Base-by-base conservation (phyloP, 2,329 filamentous ascomycete species). In the Aspergillus udagawae region DNA sequence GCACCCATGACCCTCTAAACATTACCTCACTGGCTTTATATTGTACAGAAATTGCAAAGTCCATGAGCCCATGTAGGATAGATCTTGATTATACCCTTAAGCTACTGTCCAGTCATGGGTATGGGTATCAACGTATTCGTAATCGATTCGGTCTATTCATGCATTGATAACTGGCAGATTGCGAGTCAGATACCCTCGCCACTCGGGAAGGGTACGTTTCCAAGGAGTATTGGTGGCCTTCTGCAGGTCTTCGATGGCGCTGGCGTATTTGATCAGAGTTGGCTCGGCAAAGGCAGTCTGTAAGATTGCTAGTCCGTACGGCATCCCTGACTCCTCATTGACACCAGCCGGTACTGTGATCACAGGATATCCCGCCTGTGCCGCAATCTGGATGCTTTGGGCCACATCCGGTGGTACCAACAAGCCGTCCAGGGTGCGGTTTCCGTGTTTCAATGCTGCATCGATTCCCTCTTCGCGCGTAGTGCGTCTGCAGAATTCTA, bases 361-460 rank as follows among this genome's bases (percentile, higher is more conserved):
- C 67, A 89, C 80, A 0, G 88, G 89, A 67, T 91, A 92, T 0
- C 88, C 88, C 4, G 89, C 89, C 73, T 91, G 87, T 0, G 89
- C 89, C 0, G 87, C 86, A 58, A 90, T 83, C 72, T 90, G 85
- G 60, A 85, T 85, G 3, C 83, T 83, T 69, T 89, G 86, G 0
- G 82, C 88, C 3, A 88, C 85, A 65, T 88, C 84, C 0, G 87
- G 79, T 4, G 88, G 88, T 0, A 90, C 86, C 1, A 92, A 77
- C 2, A 92, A 76, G 1, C 82, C 88, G 55, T 85, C 80, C 1
- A 91, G 75, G 25, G 73, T 75, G 12, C 67, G 61, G 2, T 70
- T 68, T 3, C 75, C 75, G 61, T 80, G 70, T 6, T 66, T 72
- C 6, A 92, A 77, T 2, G 88, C 89, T 10, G 83, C 83, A 64